Conservation (phyloP, 23 red algal species). For the Gracilaria gracilis region DNA sequence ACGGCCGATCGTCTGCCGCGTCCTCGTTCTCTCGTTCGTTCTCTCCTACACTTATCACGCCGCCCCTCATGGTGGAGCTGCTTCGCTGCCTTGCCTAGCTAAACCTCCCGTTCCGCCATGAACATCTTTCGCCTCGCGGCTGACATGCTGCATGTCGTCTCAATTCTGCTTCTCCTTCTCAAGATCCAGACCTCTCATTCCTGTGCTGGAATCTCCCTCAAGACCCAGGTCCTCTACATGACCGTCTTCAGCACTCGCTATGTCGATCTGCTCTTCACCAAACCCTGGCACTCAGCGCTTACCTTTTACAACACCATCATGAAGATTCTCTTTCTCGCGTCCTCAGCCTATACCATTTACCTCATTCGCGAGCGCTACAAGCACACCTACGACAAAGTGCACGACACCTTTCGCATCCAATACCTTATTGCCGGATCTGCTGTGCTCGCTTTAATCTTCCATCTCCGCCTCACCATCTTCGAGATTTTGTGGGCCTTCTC, state of each 20-base stretch:
- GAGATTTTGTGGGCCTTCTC: slow-evolving; percentile 99
- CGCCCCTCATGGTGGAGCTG: not conserved
- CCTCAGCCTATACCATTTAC: slow-evolving; percentile 89
- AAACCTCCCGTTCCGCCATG: slow-evolving; percentile 45
- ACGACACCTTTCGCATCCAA: slow-evolving; percentile 91
- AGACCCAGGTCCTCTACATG: slow-evolving; percentile 91
- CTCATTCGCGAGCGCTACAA: slow-evolving; percentile 92
- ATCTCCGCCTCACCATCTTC: slow-evolving; percentile 75
- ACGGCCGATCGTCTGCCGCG: not conserved
- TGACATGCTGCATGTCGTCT: slow-evolving; percentile 90
- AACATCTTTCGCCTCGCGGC: slow-evolving; percentile 96
- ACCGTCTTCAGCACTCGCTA: slow-evolving; percentile 95
- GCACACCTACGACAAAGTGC: slow-evolving; percentile 92
- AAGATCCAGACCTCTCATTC: slow-evolving; percentile 92
- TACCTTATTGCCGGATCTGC: slow-evolving; percentile 79
- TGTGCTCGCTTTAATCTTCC: slow-evolving; percentile 83
- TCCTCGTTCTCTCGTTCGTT: not conserved
- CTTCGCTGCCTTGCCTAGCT: not conserved
- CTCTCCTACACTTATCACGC: not conserved
- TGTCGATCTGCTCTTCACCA: slow-evolving; percentile 92
- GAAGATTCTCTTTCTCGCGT: slow-evolving; percentile 97
- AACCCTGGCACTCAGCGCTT: slow-evolving; percentile 79
- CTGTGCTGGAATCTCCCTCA: slow-evolving; percentile 89
- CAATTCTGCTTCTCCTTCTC: slow-evolving; percentile 89
- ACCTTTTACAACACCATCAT: slow-evolving; percentile 97